Percentiles rank a stretch among this genome's conserved stretches.
Evolutionary conservation across 371 early-diverging fungal genomes (phyloP).

Genomic region (Mucor saturninus): DNA sequence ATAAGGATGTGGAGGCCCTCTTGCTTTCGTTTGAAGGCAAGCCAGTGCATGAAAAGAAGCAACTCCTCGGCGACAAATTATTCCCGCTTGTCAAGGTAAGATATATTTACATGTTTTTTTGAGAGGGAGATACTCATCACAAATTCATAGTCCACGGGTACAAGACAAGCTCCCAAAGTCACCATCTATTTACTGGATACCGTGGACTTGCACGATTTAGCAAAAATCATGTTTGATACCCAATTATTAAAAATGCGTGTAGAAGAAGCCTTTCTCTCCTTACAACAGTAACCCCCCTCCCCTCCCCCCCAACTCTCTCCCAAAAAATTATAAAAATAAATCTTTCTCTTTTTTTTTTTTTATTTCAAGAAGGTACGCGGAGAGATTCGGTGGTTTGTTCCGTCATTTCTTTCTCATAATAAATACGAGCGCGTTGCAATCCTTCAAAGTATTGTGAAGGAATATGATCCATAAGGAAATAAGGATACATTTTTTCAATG

Average conservation of each 20-base stretch:
- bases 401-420: constrained; percentile 22
- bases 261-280: constrained; percentile 26
- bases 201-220: constrained; percentile 41
- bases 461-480: constrained; percentile 37
- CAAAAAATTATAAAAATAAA: constrained; percentile 8
- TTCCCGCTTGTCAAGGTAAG: constrained; percentile 52
- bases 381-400: constrained; percentile 8
- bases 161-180: constrained; percentile 47
- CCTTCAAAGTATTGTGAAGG: constrained; percentile 33
- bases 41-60: constrained; percentile 42
- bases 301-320: too few relatives aligned
- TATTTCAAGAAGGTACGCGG: constrained; percentile 2
- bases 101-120: neutral
- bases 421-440: constrained; percentile 27
- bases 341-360: constrained; percentile 6
- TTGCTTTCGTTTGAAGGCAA: constrained; percentile 34
- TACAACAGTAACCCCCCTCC: constrained; percentile 9
- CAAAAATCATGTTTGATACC: constrained; percentile 48
- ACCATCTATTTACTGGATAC: constrained; percentile 52
- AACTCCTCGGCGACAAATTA: constrained; percentile 43
- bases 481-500: constrained; percentile 31
- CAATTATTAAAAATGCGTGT: constrained; percentile 33
- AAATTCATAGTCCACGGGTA: constrained; percentile 37
- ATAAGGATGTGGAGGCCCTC: constrained; percentile 18
- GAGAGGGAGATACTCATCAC: neutral